Evolutionary conservation across 768 basidiomycete genomes (phyloP), one percentile per base, ranked within the genome.

Genomic region (Tephrocybe sp.): DNA sequence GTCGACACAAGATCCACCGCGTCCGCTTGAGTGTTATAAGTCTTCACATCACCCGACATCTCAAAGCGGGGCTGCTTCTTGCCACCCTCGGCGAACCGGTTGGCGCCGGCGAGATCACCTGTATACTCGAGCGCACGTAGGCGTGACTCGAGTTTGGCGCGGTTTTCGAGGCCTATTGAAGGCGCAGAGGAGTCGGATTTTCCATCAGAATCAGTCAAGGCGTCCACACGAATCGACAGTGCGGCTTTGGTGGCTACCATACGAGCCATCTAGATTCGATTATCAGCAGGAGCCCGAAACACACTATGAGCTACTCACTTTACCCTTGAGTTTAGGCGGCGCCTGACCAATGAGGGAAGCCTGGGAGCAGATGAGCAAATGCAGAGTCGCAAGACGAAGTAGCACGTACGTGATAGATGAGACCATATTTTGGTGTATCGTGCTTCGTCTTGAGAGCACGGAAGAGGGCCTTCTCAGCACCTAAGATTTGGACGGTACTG

Each of bases 231-330:
- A 62, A 97, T 93, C 4, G 96, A 96, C 12, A 99, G 84, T 1
- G 97, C 91, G 3, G 96, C 86, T 77, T 99, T 99, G 42, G 97
- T 98, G 43, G 97, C 95, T 25, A 98, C 93, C 97, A 99, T 99
- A 63, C 97, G 91, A 18, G 97, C 97, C 97, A 98, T 98, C 87
- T 60, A 5, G 48, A 45, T 24, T 39, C 28, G 25, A 39, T 38
- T 56, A 25, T 53, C 17, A 25, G 34, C 30, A 10, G 21, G 12
- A 43, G 15, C 12, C 10, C 25, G 14, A 17, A 7, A 25, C 11
- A 26, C 3, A 17, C 14, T 2, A 12, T 48, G 48, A 4, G 44
- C 8, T 1, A 54, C 75, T 61, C 42, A 86, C 89, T 76, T 98
- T 99, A 62, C 96, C 96, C 79, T 98, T 99, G 58, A 98, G 81